Evolutionary conservation across 2,329 filamentous ascomycete genomes (phyloP).

Genomic region (Hypoxylon sp.): DNA sequence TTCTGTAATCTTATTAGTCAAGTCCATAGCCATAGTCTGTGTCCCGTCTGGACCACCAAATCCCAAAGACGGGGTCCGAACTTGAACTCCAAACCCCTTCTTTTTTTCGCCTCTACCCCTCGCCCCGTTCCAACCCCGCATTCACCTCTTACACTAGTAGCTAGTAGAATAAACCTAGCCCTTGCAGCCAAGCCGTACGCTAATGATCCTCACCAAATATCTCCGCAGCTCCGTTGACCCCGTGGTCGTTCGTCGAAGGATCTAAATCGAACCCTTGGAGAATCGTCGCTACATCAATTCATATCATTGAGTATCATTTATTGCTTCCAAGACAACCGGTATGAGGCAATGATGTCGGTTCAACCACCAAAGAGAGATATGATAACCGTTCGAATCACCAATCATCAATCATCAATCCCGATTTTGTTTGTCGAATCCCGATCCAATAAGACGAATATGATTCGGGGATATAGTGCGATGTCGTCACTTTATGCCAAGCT

Average conservation of each 20-base stretch:
- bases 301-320: constrained; percentile 21
- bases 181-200: constrained; percentile 41
- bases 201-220: constrained; percentile 40
- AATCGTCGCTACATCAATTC: constrained; percentile 25
- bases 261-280: constrained; percentile 15
- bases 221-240: constrained; percentile 44
- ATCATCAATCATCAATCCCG: constrained; percentile 8
- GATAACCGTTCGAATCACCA: neutral
- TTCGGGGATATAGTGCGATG: constrained; percentile 9
- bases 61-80: constrained; percentile 20
- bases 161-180: constrained; percentile 14
- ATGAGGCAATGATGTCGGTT: constrained; percentile 1
- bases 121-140: constrained; percentile 42
- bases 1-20: constrained; percentile 40
- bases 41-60: constrained; percentile 18
- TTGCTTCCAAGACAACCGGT: neutral
- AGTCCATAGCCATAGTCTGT: constrained; percentile 5
- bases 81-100: constrained; percentile 20
- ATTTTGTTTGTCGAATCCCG: constrained; percentile 18
- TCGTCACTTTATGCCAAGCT: constrained; percentile 38
- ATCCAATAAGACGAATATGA: constrained; percentile 12
- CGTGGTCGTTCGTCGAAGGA: constrained; percentile 34
- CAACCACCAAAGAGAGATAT: constrained; percentile 13
- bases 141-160: constrained; percentile 26
- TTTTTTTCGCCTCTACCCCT: constrained; percentile 25